phyloP scores from a whole-genome alignment of 371 early-diverging fungal species.

The Mucor ambiguus region DNA sequence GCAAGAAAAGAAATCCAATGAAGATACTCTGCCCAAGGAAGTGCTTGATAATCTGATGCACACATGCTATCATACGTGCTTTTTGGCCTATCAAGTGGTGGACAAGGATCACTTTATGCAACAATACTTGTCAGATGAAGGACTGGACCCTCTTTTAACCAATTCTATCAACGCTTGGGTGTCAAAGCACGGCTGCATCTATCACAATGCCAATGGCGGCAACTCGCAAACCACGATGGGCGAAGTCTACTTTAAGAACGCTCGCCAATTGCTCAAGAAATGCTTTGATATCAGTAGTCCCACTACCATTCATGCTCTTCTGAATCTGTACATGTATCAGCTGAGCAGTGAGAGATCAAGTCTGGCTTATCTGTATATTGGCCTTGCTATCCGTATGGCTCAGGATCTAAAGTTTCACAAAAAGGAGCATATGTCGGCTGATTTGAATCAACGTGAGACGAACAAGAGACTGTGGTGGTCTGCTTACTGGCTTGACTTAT shows the following conservation, averaged over 20 bases:
- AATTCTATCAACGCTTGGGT: slow-evolving; percentile 65
- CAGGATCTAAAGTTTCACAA: slow-evolving; percentile 65
- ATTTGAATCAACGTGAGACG: slow-evolving; percentile 53
- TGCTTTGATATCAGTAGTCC: slow-evolving; percentile 59
- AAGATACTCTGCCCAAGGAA: slow-evolving; percentile 36
- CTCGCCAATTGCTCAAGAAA: slow-evolving; percentile 59
- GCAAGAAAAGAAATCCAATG: slow-evolving; percentile 31
- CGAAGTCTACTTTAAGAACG: slow-evolving; percentile 59
- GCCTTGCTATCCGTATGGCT: slow-evolving; percentile 67
- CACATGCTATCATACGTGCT: slow-evolving; percentile 57
- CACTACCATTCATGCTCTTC: slow-evolving; percentile 58
- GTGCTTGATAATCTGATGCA: slow-evolving; percentile 50
- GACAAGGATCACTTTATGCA: slow-evolving; percentile 57
- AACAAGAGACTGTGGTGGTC: slow-evolving; percentile 69
- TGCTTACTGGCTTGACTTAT: slow-evolving; percentile 60
- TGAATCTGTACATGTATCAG: slow-evolving; percentile 68
- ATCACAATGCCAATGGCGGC: slow-evolving; percentile 42
- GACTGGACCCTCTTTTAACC: slow-evolving; percentile 51
- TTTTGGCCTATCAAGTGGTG: slow-evolving; percentile 58
- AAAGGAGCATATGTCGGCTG: slow-evolving; percentile 50
- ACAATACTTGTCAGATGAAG: slow-evolving; percentile 37
- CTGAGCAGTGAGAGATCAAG: slow-evolving; percentile 59
- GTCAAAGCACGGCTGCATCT: slow-evolving; percentile 59
- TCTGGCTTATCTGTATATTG: slow-evolving; percentile 60
- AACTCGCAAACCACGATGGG: slow-evolving; percentile 49